Evolutionary conservation across 345 rosid species (phyloP).

Genomic region (Acer saccharum): DNA sequence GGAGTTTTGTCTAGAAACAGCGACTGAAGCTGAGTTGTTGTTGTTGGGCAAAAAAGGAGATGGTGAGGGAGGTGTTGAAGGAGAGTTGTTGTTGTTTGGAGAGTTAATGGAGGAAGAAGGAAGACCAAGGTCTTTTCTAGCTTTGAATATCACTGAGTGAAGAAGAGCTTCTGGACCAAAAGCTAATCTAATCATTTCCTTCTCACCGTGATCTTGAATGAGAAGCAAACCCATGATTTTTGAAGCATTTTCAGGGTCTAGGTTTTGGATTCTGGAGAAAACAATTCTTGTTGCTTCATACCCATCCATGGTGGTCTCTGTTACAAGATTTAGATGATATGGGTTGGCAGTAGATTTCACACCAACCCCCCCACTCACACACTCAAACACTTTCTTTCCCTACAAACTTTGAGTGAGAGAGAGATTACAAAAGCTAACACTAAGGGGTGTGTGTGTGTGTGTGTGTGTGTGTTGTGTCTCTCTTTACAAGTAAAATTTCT

Average conservation of each 20-base stretch:
- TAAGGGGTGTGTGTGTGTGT: background rate
- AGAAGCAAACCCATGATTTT: constrained; percentile 93
- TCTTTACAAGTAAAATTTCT: constrained; percentile 43
- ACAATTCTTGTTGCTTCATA: constrained; percentile 91
- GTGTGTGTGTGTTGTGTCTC: background rate
- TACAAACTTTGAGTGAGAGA: constrained; percentile 23
- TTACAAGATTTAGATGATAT: background rate
- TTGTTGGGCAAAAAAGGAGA: constrained; percentile 43
- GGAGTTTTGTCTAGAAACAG: constrained; percentile 44
- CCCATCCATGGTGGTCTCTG: constrained; percentile 57
- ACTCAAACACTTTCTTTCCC: background rate
- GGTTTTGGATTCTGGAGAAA: constrained; percentile 74
- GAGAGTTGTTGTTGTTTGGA: constrained; percentile 37
- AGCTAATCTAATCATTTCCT: constrained; percentile 92
- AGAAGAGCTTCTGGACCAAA: constrained; percentile 83
- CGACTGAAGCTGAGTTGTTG: constrained; percentile 16
- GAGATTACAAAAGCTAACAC: background rate
- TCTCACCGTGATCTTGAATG: constrained; percentile 91
- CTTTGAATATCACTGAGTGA: constrained; percentile 67
- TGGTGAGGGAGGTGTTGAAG: constrained; percentile 51
- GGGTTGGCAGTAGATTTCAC: constrained; percentile 36
- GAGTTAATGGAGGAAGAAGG: constrained; percentile 11
- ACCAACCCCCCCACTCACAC: constrained; percentile 24
- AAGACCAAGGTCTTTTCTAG: constrained; percentile 71
- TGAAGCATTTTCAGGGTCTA: constrained; percentile 90